These are phyloP conservation scores for Cichorium intybus DNA, from an alignment of 140 eudicot species.

Conservation along the genomic window DNA sequence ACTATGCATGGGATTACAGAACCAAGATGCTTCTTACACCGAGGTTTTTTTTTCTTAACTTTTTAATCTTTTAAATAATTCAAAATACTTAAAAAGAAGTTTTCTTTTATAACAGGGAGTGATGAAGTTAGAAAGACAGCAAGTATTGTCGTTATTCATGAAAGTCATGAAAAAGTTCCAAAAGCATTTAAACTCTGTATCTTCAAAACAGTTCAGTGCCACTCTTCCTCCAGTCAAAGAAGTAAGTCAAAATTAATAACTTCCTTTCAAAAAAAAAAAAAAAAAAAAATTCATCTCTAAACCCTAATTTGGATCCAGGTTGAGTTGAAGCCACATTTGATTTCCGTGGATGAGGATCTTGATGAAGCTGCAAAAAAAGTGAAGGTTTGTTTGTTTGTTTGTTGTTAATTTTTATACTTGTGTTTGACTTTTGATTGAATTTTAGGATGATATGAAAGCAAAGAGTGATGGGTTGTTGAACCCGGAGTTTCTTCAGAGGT, in stretches of 20 bases:
- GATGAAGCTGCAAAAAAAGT: slow-evolving; percentile 82
- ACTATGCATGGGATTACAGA: slow-evolving; percentile 87
- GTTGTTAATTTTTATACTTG: neutral
- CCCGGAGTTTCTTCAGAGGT: slow-evolving; percentile 67
- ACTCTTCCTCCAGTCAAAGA: slow-evolving; percentile 62
- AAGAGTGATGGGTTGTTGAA: slow-evolving; percentile 23
- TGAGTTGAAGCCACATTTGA: slow-evolving; percentile 59
- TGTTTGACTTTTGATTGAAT: neutral
- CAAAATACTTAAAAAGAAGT: neutral
- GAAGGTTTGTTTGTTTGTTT: slow-evolving; percentile 46
- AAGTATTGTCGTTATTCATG: slow-evolving; percentile 53
- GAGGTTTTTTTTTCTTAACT: slow-evolving; percentile 48
- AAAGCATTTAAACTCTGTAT: slow-evolving; percentile 53
- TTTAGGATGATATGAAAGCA: neutral
- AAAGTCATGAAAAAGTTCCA: slow-evolving; percentile 81
- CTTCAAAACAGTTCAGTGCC: slow-evolving; percentile 49
- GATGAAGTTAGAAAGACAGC: slow-evolving; percentile 77
- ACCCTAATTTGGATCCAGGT: slow-evolving; percentile 38
- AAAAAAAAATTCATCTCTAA: no score
- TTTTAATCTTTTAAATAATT: neutral
- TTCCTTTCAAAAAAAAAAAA: neutral
- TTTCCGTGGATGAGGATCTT: slow-evolving; percentile 88
- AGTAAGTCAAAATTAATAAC: slow-evolving; percentile 42
- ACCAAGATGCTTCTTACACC: slow-evolving; percentile 59
- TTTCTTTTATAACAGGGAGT: slow-evolving; percentile 43